A percentile compares a stretch with the other conserved stretches of the same genome.
Conservation (phyloP, 2,329 filamentous ascomycete species). For the Golovinomyces cichoracearum region DNA sequence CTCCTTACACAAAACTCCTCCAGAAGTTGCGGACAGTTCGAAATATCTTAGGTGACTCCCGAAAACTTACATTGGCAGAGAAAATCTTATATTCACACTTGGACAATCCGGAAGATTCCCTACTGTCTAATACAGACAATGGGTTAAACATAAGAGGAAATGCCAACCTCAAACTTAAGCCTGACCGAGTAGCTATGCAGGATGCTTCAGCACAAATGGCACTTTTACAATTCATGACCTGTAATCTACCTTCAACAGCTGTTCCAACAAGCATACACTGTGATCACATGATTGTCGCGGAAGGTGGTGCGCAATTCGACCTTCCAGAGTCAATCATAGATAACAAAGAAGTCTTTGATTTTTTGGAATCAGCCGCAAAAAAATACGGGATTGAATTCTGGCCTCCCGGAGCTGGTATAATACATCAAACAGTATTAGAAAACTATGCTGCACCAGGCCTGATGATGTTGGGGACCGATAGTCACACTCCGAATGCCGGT, state of each 20-base stretch:
- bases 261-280: slow-evolving; percentile 96
- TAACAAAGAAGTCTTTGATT: slow-evolving; percentile 95
- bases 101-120: slow-evolving; percentile 65
- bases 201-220: slow-evolving; percentile 98
- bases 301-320: slow-evolving; percentile 69
- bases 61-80: slow-evolving; percentile 61
- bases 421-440: slow-evolving; percentile 92
- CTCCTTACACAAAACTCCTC: slow-evolving; percentile 62
- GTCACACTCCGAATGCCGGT: slow-evolving; percentile 91
- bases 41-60: slow-evolving; percentile 37
- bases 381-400: slow-evolving; percentile 90
- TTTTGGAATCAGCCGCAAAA: slow-evolving; percentile 73
- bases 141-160: slow-evolving; percentile 60
- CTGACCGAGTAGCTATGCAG: slow-evolving; percentile 95
- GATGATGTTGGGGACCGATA: slow-evolving; percentile 98
- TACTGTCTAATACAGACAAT: slow-evolving; percentile 60
- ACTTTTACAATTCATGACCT: slow-evolving; percentile 93
- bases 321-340: slow-evolving; percentile 61
- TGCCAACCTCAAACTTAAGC: slow-evolving; percentile 88
- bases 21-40: slow-evolving; percentile 50
- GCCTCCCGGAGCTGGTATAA: slow-evolving; percentile 81
- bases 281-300: slow-evolving; percentile 94
- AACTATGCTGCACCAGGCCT: slow-evolving; percentile 92
- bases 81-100: slow-evolving; percentile 97
- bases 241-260: slow-evolving; percentile 63